phyloP scores from a whole-genome alignment of 2,329 filamentous ascomycete genomes.

The Scortechinia acanthostroma region DNA sequence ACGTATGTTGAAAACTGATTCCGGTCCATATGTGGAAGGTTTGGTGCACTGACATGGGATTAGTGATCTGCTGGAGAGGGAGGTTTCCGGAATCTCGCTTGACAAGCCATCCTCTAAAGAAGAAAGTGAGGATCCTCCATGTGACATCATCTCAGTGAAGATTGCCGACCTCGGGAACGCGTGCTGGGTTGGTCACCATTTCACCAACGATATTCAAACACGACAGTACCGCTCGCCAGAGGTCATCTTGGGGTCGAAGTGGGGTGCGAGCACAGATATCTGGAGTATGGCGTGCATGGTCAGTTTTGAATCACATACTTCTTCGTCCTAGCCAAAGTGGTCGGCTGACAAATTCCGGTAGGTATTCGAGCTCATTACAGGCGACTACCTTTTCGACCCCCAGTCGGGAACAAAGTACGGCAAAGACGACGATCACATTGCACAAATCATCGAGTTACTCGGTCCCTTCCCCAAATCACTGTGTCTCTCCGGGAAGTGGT shows the following conservation, averaged over 20 bases:
- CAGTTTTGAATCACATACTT: slow-evolving; percentile 23
- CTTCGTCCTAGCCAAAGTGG: no score
- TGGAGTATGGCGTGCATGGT: slow-evolving; percentile 99
- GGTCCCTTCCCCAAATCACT: slow-evolving; percentile 88
- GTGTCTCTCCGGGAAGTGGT: slow-evolving; percentile 91
- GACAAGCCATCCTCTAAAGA: slow-evolving; percentile 56
- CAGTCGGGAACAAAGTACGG: slow-evolving; percentile 98
- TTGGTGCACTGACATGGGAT: slow-evolving; percentile 5
- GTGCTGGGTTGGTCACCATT: slow-evolving; percentile 97
- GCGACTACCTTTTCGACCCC: slow-evolving; percentile 96
- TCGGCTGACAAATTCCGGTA: slow-evolving; percentile 27
- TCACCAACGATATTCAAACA: slow-evolving; percentile 98
- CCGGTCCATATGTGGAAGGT: slow-evolving; percentile 7
- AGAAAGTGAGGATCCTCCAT: slow-evolving; percentile 57
- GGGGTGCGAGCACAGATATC: slow-evolving; percentile 97
- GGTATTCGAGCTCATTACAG: slow-evolving; percentile 96
- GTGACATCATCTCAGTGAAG: slow-evolving; percentile 86
- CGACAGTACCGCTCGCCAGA: slow-evolving; percentile 94
- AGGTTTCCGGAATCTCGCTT: slow-evolving; percentile 89
- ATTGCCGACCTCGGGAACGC: slow-evolving; percentile 97
- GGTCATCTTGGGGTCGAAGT: slow-evolving; percentile 92
- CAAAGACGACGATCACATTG: slow-evolving; percentile 98
- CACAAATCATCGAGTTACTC: slow-evolving; percentile 94
- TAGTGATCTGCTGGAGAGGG: slow-evolving; percentile 82
- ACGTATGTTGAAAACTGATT: slow-evolving; percentile 54